Base-by-base conservation (phyloP, 2,329 filamentous ascomycete species). In the Myriosclerotinia duriaeana region DNA sequence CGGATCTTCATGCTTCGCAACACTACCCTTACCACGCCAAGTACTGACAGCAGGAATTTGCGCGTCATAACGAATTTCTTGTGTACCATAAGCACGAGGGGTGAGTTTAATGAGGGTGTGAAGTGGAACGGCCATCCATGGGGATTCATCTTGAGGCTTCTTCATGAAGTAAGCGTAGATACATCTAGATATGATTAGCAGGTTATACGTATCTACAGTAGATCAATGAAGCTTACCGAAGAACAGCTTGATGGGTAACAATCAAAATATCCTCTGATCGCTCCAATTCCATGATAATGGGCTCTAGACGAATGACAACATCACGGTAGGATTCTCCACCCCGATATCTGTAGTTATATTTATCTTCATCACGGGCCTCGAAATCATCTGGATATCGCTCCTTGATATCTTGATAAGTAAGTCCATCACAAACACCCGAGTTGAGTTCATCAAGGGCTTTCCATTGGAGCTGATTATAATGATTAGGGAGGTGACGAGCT, bases 161-260 rank as follows among this genome's bases (percentile, higher is more conserved):
- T 98, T 96, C 90, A 97, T 97, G 78, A 98, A 99, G 79, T 99
- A 99, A 40, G 95, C 92, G 76, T 98, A 99, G 74, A 99, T 97
- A 82, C 95, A 99, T 26, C 53, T 66, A 48, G 14, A 36, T 2
- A 7, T n/a, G 14, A n/a, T 60, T 17, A 48, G 20, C 15, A 30
- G 14, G 12, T 46, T n/a, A n/a, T 15, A 20, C 22, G 8, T 3
- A 22, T 9, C n/a, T 11, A 34, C 30, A 34, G 5, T 17, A 12
- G 9, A 30, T 11, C 5, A n/a, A 54, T n/a, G 9, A 22, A 42
- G 40, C 40, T 22, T 64, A 66, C 65, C 65, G 88, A 69, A 99
- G 83, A 44, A 99, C 94, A 17, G 95, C 95, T 80, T 99, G 95
- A 78, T 99, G 95, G 4, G 95, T 98, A 69, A 99, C 93, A 73